Base-by-base conservation (phyloP, 176 grass and related monocot genomes). In the Phragmites australis region DNA sequence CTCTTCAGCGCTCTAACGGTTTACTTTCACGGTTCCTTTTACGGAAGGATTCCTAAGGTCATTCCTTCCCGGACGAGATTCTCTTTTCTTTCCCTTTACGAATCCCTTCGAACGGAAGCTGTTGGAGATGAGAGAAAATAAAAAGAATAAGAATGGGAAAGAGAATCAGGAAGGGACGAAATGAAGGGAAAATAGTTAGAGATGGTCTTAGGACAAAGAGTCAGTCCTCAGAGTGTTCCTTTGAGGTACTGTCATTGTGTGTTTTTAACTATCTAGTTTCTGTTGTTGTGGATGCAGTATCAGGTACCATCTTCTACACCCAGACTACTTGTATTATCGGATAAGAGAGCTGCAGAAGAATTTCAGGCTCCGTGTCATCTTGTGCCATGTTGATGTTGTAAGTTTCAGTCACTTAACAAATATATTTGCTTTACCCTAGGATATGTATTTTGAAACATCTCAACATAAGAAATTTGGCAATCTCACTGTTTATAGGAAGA, bases 351-450 rank as follows among this genome's bases (percentile, higher is more conserved):
- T 94, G 75, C 92, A 98, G 56, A 94, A 89, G 81, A 94, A 93
- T 86, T 93, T 89, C 78, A 98, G 90, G 79, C 90, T 98, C 52
- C 88, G 88, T 55, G 78, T 94, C 69, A 76, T 98, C 54, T 84
- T 98, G 76, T 94, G 96, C 81, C 96, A 98, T 81, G 52, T 94
- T 78, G 92, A 98, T 98, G 74, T 98, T 81, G 96, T 98, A 84
- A 89, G 83, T 89, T 76, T 70, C 46, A 43, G 44, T 47, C 37
- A 18, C 18, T 17, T 71, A n/a, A 43, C 53, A 42, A 13, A 37
- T 44, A n/a, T 83, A 72, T 53, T 60, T 75, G 41, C 44, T 44
- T 68, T 53, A 3, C 13, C 46, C 4, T 2, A 21, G 41, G n/a
- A 54, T 40, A 21, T 63, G 17, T 21, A 53, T 11, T 70, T 48